Evolutionary conservation across 2,329 filamentous ascomycete genomes (phyloP).

Genomic region (Cladophialophora chaetospira): DNA sequence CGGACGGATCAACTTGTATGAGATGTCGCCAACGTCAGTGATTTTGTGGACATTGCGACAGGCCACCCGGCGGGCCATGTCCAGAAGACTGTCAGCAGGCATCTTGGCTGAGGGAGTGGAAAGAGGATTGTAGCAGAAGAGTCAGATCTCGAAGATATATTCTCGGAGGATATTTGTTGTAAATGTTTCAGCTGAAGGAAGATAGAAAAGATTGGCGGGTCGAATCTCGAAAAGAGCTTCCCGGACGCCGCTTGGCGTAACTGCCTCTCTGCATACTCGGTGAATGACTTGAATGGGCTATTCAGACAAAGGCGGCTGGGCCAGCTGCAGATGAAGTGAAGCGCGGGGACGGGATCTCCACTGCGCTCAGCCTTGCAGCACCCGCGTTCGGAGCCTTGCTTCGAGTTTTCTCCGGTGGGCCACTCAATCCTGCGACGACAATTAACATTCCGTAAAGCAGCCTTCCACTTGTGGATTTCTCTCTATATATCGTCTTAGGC

Average conservation of each 20-base stretch:
- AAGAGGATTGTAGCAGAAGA: too few relatives aligned
- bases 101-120: conserved; percentile 22
- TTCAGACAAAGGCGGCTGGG: neutral
- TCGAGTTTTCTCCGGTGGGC: too few relatives aligned
- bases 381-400: neutral
- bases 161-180: too few relatives aligned
- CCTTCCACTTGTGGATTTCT: too few relatives aligned
- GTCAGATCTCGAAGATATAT: too few relatives aligned
- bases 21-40: conserved; percentile 70
- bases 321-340: neutral
- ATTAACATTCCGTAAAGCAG: too few relatives aligned
- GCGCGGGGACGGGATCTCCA: neutral
- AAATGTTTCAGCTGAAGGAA: neutral
- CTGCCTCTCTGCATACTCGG: neutral
- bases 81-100: conserved; percentile 33
- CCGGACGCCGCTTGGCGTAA: neutral
- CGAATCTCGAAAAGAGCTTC: neutral
- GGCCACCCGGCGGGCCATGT: conserved; percentile 33
- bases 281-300: neutral
- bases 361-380: too few relatives aligned
- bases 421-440: too few relatives aligned
- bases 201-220: neutral
- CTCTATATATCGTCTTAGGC: too few relatives aligned
- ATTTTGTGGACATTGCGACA: conserved; percentile 51
- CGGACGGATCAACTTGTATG: conserved; percentile 65